These are phyloP conservation scores for Ottelia alismoides DNA, from an alignment of 106 monocot genomes.

Conservation along the genomic window DNA sequence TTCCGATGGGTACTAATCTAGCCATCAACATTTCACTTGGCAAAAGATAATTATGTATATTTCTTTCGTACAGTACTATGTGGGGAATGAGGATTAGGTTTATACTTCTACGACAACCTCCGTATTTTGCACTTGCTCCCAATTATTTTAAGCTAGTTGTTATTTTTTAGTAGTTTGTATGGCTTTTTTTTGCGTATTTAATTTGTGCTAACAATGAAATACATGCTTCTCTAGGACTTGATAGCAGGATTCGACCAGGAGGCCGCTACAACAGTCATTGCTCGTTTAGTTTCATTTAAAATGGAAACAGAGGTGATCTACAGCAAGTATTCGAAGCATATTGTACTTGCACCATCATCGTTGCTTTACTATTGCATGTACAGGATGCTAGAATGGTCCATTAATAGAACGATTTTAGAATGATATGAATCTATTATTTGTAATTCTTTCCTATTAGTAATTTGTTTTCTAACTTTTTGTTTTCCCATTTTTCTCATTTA, in stretches of 20 bases:
- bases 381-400: neutral
- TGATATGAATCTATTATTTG: neutral
- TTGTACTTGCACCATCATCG: neutral
- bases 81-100: too few species aligned
- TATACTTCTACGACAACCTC: too few species aligned
- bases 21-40: too few species aligned
- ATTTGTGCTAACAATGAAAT: too few species aligned
- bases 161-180: too few species aligned
- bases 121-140: too few species aligned
- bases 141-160: too few species aligned
- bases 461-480: neutral
- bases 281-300: constrained; percentile 86
- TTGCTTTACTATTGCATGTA: neutral
- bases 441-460: neutral
- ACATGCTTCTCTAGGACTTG: constrained; percentile 80
- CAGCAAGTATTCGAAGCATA: too few species aligned
- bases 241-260: constrained; percentile 97
- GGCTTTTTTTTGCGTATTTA: too few species aligned
- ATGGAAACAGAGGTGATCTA: constrained; percentile 97
- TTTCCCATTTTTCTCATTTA: neutral
- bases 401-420: neutral
- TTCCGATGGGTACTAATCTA: too few species aligned
- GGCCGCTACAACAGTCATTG: constrained; percentile 83
- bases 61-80: too few species aligned
- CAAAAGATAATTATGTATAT: too few species aligned